Evolutionary conservation across 2,329 filamentous ascomycete genomes (phyloP).

Genomic region (Penicillium corylophilum): DNA sequence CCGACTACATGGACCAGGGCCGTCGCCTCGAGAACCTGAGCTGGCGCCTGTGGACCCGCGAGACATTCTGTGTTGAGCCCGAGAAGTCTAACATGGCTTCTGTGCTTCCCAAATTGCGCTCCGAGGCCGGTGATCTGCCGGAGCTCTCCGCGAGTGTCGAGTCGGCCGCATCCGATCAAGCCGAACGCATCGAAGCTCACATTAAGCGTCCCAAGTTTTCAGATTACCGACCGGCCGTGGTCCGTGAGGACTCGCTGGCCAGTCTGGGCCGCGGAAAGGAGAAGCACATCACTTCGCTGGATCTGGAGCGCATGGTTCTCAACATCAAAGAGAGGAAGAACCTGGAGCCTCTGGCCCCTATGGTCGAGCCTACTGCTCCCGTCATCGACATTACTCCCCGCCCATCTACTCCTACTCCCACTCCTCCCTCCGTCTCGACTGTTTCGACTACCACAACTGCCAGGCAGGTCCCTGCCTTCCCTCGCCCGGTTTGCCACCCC

Average conservation of each 20-base stretch:
- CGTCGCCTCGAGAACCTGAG: constrained; percentile 90
- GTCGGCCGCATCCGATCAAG: constrained; percentile 67
- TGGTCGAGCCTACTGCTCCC: constrained; percentile 41
- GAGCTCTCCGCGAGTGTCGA: constrained; percentile 76
- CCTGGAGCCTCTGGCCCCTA: constrained; percentile 56
- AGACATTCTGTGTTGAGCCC: constrained; percentile 85
- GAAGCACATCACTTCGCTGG: constrained; percentile 87
- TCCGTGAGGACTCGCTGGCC: constrained; percentile 55
- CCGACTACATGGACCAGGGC: constrained; percentile 90
- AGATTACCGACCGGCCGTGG: constrained; percentile 58
- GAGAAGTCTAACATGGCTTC: constrained; percentile 52
- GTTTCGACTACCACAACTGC: constrained; percentile 3
- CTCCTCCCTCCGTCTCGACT: constrained; percentile 31
- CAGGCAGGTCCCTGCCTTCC: constrained; percentile 34
- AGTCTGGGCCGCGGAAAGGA: constrained; percentile 72
- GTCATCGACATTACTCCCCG: constrained; percentile 46
- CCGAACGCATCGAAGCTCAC: constrained; percentile 49
- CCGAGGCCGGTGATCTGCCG: constrained; percentile 56
- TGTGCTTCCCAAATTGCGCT: constrained; percentile 49
- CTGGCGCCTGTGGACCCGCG: constrained; percentile 92
- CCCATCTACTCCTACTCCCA: constrained; percentile 42
- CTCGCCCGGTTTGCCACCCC: constrained; percentile 25
- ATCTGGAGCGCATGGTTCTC: constrained; percentile 90
- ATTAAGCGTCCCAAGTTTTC: constrained; percentile 62
- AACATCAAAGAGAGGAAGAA: constrained; percentile 83